phyloP scores from a whole-genome alignment of 306 rosid species.

The Dryas octopetala region DNA sequence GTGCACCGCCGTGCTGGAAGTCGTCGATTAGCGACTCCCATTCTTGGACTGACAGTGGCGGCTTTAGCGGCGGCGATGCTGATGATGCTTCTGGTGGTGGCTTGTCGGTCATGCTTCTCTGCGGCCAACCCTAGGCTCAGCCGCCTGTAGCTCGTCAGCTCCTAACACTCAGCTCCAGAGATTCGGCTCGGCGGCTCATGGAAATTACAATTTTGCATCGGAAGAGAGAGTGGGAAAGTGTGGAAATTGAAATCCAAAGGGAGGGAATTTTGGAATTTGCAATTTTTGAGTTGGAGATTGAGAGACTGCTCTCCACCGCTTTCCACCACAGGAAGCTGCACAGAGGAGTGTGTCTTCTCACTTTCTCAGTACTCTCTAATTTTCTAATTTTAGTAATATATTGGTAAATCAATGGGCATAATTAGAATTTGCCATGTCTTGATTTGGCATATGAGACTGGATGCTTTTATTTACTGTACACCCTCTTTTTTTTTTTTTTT shows the following conservation, averaged over 20 bases:
- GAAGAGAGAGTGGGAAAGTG: neutral
- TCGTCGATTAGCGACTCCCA: conserved; percentile 87
- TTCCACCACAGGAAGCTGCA: neutral
- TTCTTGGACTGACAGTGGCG: conserved; percentile 60
- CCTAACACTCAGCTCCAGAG: no score
- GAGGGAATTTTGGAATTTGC: neutral
- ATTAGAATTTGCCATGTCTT: neutral
- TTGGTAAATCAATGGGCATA: neutral
- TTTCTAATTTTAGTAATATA: neutral
- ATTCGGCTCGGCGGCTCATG: no score
- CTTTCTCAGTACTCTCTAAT: neutral
- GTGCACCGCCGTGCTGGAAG: conserved; percentile 64
- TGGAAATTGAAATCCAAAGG: neutral
- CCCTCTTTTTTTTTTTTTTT: no score
- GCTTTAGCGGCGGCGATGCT: conserved; percentile 39
- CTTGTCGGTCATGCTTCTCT: conserved; percentile 46
- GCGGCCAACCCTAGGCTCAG: neutral
- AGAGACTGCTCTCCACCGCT: neutral
- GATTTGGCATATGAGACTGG: neutral
- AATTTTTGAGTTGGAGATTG: neutral
- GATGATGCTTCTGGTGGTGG: conserved; percentile 24
- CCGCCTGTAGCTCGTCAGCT: neutral
- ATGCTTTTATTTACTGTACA: no score
- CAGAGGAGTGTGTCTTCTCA: neutral
- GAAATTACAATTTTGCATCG: no score